These are phyloP conservation scores for Solanum peruvianum DNA, from an alignment of 257 asterid species.

Conservation along the genomic window DNA sequence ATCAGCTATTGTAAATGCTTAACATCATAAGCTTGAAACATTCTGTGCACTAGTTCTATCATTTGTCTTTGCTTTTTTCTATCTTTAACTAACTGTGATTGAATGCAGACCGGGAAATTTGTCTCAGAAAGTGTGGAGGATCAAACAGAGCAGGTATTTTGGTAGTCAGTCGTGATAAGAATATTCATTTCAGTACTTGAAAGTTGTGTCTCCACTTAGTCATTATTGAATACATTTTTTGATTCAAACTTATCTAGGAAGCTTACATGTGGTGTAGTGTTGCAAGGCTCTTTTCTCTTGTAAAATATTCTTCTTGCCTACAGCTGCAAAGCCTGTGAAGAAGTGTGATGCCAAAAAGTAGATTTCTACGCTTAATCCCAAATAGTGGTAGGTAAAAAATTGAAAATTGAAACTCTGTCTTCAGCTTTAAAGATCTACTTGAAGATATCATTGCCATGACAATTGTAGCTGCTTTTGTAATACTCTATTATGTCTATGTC, in stretches of 20 bases:
- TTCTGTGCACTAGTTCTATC: neutral
- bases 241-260: neutral
- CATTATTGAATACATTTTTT: neutral
- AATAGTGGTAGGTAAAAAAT: neutral
- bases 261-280: neutral
- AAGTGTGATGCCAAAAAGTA: neutral
- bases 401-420: neutral
- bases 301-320: neutral
- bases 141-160: constrained; percentile 90
- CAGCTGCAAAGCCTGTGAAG: neutral
- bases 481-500: neutral
- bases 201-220: neutral
- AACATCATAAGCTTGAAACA: neutral
- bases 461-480: neutral
- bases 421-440: neutral
- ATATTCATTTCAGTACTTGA: neutral
- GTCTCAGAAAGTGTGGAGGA: constrained; percentile 86
- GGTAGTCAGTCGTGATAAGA: neutral
- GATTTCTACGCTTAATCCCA: neutral
- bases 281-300: neutral
- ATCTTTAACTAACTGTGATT: neutral
- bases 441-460: neutral
- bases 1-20: neutral
- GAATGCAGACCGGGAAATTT: constrained; percentile 80
- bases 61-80: neutral